Evolutionary conservation across 139 green algal genomes (phyloP), one percentile per base, ranked within the genome.

Genomic region (Eudorina sp.): DNA sequence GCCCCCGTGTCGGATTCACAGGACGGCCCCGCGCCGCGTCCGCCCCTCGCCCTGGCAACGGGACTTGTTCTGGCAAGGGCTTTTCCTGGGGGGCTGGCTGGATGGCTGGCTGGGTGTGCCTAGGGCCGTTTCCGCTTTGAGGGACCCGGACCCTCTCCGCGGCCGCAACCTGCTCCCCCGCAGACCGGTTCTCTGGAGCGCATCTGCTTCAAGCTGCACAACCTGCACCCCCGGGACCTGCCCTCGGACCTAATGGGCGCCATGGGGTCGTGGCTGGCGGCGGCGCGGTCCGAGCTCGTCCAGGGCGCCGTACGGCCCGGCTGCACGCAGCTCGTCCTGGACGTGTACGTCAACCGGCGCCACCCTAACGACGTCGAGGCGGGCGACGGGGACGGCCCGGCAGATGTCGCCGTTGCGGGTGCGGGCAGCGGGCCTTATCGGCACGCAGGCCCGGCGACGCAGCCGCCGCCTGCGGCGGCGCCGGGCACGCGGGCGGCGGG

Each of bases 151-250:
- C n/a, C n/a, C n/a, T n/a, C n/a, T n/a, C n/a, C n/a, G n/a, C n/a
- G n/a, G n/a, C n/a, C n/a, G n/a, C n/a, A n/a, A n/a, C n/a, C n/a
- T n/a, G n/a, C n/a, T n/a, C n/a, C n/a, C n/a, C n/a, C n/a, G n/a
- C 58, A 85, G 78, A 41, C 78, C n/a, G 9, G 38, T 0, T 45
- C 80, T 9, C 80, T 86, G 41, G 80, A 86, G 80, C 80, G 80
- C 40, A 21, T 86, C n/a, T 77, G 80, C 80, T 46, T 86, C 80
- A 86, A 86, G 80, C 60, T 86, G 19, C 80, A 86, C 41, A 62
- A 86, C 80, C 38, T 86, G 40, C 80, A 76, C 21, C 80, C 78
- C 55, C 41, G 27, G 21, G 80, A 86, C 43, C 58, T 86, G 41
- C 80, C 80, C 18, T 31, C 41, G 4, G 60, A 76, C 40, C 80